Evolutionary conservation across 2,329 filamentous ascomycete genomes (phyloP).

Genomic region (Talaromyces islandicus): DNA sequence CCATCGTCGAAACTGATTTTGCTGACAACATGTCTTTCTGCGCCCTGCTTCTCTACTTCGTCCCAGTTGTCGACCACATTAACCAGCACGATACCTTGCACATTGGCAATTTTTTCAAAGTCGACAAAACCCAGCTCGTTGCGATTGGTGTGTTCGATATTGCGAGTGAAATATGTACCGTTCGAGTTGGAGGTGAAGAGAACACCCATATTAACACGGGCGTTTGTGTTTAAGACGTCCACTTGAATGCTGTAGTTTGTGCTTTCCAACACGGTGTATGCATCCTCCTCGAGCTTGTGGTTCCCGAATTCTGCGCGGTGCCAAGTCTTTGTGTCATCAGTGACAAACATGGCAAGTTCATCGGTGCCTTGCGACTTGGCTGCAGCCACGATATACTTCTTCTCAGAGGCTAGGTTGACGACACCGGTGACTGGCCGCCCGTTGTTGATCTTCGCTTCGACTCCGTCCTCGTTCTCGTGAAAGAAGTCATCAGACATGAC

Average conservation of each 20-base stretch:
- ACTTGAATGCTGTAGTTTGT: conserved; percentile 98
- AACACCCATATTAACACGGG: conserved; percentile 68
- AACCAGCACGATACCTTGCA: conserved; percentile 87
- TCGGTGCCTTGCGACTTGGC: conserved; percentile 72
- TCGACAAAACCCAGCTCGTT: conserved; percentile 72
- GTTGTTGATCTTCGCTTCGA: conserved; percentile 71
- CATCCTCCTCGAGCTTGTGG: conserved; percentile 75
- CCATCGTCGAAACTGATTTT: conserved; percentile 95
- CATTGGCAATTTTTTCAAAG: conserved; percentile 87
- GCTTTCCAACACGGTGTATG: conserved; percentile 90
- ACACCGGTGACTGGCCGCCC: conserved; percentile 71
- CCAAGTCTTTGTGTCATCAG: conserved; percentile 77
- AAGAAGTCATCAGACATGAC: conserved; percentile 83
- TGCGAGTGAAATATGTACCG: conserved; percentile 90
- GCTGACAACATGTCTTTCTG: conserved; percentile 59
- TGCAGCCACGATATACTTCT: conserved; percentile 80
- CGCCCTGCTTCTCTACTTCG: conserved; percentile 53
- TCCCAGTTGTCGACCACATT: conserved; percentile 85
- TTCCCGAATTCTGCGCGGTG: conserved; percentile 86
- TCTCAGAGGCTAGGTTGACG: conserved; percentile 74
- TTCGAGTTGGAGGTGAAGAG: conserved; percentile 96
- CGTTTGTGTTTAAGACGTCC: conserved; percentile 69
- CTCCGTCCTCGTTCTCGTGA: conserved; percentile 44
- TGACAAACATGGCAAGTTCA: conserved; percentile 88
- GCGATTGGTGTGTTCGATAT: conserved; percentile 87